Base-by-base conservation (phyloP, 2,329 filamentous ascomycete genomes). In the Alternaria solani region DNA sequence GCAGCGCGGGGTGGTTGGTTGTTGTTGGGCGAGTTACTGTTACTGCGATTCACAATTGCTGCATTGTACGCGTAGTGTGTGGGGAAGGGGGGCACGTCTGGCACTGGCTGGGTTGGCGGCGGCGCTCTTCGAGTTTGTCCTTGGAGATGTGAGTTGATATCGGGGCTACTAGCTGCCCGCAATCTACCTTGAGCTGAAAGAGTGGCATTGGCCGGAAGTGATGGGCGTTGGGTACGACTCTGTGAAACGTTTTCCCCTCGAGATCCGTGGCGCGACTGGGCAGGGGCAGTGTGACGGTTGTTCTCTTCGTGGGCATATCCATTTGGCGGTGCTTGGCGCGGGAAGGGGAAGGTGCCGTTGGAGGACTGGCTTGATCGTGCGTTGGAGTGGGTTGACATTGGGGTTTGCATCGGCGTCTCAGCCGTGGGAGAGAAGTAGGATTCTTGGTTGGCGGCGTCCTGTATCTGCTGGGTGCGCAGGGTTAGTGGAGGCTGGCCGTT, bases 341-440 rank as follows among this genome's bases (percentile, higher is more conserved):
- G 89, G 72, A 96, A 96, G 1, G 89, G 88, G 71, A 93, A 96
- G 75, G 93, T 89, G 46, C 89, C 88, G 41, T 91, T 93, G 5
- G 91, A 82, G 61, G 80, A 86, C 1, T 88, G 88, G 75, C 91
- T 94, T 7, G 91, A 90, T 51, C 92, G 86, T 25, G 90, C 90
- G 56, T 68, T 76, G 2, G 75, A 77, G 57, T 69, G 65, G 3
- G 69, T 70, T 14, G 90, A 92, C 43, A 88, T 88, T 9, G 92
- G 91, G 0, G 91, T 93, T 55, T 97, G 92, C 43, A 88, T 88
- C 5, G 92, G 91, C 1, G 91, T 93, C 55, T 97, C 94, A 34
- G 85, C 86, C 2, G 90, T 86, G 0, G 95, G 95, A 0, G 94
- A 98, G 79, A 99, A 99, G 80, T 97, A 98, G 4, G 94, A 97